A percentile compares a stretch with the other conserved stretches of the same genome.
phyloP scores from a whole-genome alignment of 2,329 filamentous ascomycete species.

The Exophiala alcalophila region DNA sequence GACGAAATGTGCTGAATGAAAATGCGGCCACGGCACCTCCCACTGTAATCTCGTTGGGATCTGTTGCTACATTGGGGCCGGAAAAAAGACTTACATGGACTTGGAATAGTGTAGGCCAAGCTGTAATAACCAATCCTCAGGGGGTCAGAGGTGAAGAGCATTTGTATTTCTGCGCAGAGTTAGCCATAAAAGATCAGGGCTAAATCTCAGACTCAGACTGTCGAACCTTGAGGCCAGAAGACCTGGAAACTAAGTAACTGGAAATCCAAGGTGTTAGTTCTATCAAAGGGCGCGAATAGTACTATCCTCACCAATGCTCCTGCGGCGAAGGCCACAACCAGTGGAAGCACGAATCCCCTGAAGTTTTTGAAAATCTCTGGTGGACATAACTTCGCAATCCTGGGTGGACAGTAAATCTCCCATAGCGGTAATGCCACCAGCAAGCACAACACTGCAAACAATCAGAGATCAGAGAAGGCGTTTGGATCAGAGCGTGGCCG shows the following conservation, averaged over 20 bases:
- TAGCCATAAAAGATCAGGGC: neutral
- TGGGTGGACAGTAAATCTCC: conserved; percentile 11
- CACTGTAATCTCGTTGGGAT: neutral
- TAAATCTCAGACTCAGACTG: neutral
- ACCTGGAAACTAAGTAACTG: conserved; percentile 10
- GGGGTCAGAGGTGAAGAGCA: conserved; percentile 3
- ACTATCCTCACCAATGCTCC: conserved; percentile 1
- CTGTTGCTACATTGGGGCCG: neutral
- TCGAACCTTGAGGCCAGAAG: conserved; percentile 14
- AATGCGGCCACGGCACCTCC: neutral
- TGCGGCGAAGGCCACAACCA: conserved; percentile 1
- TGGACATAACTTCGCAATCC: conserved; percentile 14
- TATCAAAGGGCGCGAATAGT: neutral
- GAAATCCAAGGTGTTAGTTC: neutral
- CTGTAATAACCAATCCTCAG: conserved; percentile 6
- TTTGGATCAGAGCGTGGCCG: neutral
- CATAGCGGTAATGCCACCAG: conserved; percentile 15
- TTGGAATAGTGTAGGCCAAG: conserved; percentile 3
- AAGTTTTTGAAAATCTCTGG: conserved; percentile 6
- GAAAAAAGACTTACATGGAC: neutral
- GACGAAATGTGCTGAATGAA: neutral
- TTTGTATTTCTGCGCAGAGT: conserved; percentile 6
- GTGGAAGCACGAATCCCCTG: conserved; percentile 5
- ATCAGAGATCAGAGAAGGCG: neutral
- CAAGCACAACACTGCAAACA: neutral